A percentile compares a stretch with the other conserved stretches of the same genome.
These are phyloP conservation scores for Luzula sylvatica DNA, from an alignment of 176 grass and related monocot genomes.

Conservation along the genomic window DNA sequence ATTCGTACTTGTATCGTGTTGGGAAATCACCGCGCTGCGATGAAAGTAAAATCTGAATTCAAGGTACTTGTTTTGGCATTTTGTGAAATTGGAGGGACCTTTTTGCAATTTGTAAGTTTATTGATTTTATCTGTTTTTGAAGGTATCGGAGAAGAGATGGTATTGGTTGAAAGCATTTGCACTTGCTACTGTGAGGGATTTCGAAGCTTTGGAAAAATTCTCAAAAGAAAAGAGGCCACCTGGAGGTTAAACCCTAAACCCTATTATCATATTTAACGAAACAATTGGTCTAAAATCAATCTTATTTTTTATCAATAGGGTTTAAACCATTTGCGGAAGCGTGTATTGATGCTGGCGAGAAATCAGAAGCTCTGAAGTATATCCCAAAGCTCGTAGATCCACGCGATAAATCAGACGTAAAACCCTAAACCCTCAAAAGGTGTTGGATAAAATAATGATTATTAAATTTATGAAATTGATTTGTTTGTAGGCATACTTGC, in stretches of 20 bases:
- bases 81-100: too few relatives aligned
- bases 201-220: slow-evolving; percentile 90
- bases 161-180: slow-evolving; percentile 98
- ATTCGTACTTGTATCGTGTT: slow-evolving; percentile 92
- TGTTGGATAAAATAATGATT: too few relatives aligned
- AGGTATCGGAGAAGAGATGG: slow-evolving; percentile 99
- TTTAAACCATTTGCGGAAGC: slow-evolving; percentile 96
- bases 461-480: background rate
- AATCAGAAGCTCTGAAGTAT: slow-evolving; percentile 82
- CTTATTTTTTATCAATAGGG: slow-evolving; percentile 30
- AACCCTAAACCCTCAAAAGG: too few relatives aligned
- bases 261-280: slow-evolving; percentile 4
- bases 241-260: slow-evolving; percentile 28
- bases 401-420: slow-evolving; percentile 87
- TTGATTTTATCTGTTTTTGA: slow-evolving; percentile 16
- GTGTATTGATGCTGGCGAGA: slow-evolving; percentile 92
- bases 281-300: too few relatives aligned
- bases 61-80: slow-evolving; percentile 34
- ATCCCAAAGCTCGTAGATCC: slow-evolving; percentile 60
- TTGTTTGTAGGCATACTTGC: slow-evolving; percentile 55
- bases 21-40: slow-evolving; percentile 85
- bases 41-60: slow-evolving; percentile 80
- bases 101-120: background rate
- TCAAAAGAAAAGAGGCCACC: slow-evolving; percentile 85
- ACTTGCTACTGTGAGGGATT: slow-evolving; percentile 88